These are phyloP conservation scores for Yarrowia alimentaria DNA, from an alignment of 805 yeast species.

Conservation along the genomic window DNA sequence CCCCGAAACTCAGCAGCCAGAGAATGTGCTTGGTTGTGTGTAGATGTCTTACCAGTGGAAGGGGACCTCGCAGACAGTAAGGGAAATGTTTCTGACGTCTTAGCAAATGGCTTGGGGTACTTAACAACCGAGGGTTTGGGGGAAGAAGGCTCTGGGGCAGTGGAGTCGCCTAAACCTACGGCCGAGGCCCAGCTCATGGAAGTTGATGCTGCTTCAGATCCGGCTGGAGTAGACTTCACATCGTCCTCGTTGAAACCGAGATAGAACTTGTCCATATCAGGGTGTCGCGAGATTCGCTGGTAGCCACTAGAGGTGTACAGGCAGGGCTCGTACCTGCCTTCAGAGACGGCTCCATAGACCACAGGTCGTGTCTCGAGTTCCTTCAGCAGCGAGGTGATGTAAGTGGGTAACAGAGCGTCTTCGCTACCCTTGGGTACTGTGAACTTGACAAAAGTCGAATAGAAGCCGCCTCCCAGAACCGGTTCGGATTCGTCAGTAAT, in stretches of 20 bases:
- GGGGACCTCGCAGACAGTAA: too few species aligned
- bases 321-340: slow-evolving; percentile 1
- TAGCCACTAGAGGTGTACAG: neutral
- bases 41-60: too few species aligned
- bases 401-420: neutral
- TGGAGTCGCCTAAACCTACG: too few species aligned
- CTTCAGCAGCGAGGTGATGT: neutral
- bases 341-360: neutral
- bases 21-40: neutral
- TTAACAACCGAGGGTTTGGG: neutral
- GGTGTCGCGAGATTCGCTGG: neutral
- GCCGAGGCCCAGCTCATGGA: too few species aligned
- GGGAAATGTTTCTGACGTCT: slow-evolving; percentile 6
- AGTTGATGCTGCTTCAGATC: too few species aligned
- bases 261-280: neutral
- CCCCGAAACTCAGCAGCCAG: too few species aligned
- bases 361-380: neutral
- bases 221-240: neutral
- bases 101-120: slow-evolving; percentile 3
- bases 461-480: neutral
- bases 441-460: neutral
- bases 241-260: neutral
- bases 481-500: too few species aligned
- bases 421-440: neutral
- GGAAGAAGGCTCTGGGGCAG: neutral